Conservation (phyloP, 306 rosid species). For the Sechiopsis laciniata region DNA sequence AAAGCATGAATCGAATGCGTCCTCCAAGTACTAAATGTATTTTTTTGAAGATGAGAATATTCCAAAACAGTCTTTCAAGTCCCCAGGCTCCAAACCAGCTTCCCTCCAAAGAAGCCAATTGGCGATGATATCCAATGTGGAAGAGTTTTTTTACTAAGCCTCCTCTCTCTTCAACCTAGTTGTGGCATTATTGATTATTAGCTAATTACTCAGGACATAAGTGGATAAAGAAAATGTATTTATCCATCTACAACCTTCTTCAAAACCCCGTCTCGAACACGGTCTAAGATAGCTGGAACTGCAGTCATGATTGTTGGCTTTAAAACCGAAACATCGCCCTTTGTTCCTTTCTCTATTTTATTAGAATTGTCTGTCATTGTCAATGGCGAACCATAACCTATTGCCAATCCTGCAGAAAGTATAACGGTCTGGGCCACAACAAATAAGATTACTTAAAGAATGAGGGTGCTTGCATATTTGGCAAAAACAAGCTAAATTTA, state of each 20-base stretch:
- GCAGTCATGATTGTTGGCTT: slow-evolving; percentile 77
- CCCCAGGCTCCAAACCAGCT: slow-evolving; percentile 99
- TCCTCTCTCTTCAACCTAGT: slow-evolving; percentile 66
- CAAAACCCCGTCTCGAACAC: slow-evolving; percentile 74
- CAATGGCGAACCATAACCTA: slow-evolving; percentile 73
- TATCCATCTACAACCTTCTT: slow-evolving; percentile 48
- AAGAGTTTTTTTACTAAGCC: slow-evolving; percentile 62
- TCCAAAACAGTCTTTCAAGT: slow-evolving; percentile 70
- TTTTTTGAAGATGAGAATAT: slow-evolving; percentile 48
- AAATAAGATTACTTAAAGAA: slow-evolving; percentile 27
- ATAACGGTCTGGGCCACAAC: slow-evolving; percentile 67
- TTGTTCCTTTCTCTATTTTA: slow-evolving; percentile 85
- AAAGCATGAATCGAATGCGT: slow-evolving; percentile 55
- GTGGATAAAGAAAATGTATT: slow-evolving; percentile 1
- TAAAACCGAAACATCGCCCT: slow-evolving; percentile 68
- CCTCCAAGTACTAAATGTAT: slow-evolving; percentile 69
- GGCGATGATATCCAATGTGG: slow-evolving; percentile 50
- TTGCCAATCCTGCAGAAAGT: slow-evolving; percentile 60
- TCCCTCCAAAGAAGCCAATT: slow-evolving; percentile 69
- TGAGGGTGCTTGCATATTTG: not conserved
- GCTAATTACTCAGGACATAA: not conserved
- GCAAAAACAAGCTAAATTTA: not conserved
- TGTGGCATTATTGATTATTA: slow-evolving; percentile 6
- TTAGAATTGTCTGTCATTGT: slow-evolving; percentile 78
- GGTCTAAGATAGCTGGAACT: slow-evolving; percentile 90